Base-by-base conservation (phyloP, 73 alveolate species). In the Uronychia setigera region DNA sequence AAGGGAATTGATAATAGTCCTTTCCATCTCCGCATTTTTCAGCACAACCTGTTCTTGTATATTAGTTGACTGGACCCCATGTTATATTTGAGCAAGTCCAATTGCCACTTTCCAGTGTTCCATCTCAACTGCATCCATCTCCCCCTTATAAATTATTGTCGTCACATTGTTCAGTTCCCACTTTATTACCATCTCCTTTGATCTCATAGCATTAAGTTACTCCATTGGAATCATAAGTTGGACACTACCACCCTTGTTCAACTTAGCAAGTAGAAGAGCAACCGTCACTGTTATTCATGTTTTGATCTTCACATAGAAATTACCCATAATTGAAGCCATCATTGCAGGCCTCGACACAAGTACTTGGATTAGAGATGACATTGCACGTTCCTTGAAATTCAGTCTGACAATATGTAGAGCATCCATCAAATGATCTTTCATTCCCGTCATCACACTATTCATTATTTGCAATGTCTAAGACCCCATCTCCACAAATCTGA, bases 21-120 rank as follows among this genome's bases (percentile, higher is more conserved):
- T 46, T 80, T 1, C 87, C 87, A 85, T 83, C 59, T 0, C 90
- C 90, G 58, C 90, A 83, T 30, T 32, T 46, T 75, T 83, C 19
- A 5, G 90, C 35, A 26, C 90, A 83, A 57, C 58, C 58, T 32
- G 90, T 74, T 29, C 90, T 82, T 0, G 90, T 27, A 19, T 46
- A 46, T 19, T 46, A 11, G 67, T 46, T 19, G 19, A 19, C 5
- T 11, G 67, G 67, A 46, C 67, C 67, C 67, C 67, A 46, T 5
- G 5, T 46, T 19, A 46, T 19, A 46, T 19, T 46, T 19, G 67
- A 11, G 67, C 67, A 46, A 11, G 19, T 11, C 67, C 67, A 46
- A 46, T 46, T 46, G 19, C 67, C 67, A 11, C n/a, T 19, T 46
- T 46, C 67, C 5, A 46, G 19, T 19, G 5, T 19, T 5, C 67